phyloP scores from a whole-genome alignment of 129 eudicot genomes.

The Pulicaria dysenterica region DNA sequence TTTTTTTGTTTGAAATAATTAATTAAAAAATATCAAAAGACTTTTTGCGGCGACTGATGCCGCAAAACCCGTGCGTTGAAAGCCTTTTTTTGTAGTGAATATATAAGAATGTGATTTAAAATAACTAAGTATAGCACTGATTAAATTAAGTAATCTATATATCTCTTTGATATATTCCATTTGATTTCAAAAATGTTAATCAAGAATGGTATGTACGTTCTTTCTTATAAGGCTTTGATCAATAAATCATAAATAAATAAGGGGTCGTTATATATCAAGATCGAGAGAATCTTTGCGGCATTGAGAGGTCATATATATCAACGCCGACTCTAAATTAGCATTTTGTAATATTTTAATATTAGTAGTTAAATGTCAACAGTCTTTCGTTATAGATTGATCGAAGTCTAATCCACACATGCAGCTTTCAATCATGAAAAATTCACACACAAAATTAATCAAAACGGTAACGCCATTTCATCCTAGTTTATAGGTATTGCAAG shows the following conservation, averaged over 20 bases:
- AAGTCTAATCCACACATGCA: not conserved
- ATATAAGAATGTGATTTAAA: too few species aligned
- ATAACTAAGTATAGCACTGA: too few species aligned
- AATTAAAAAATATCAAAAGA: too few species aligned
- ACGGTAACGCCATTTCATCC: too few species aligned
- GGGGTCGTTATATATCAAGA: slow-evolving; percentile 9
- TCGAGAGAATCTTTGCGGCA: not conserved
- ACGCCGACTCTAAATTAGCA: slow-evolving; percentile 21
- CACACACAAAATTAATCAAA: not conserved
- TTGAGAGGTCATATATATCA: slow-evolving; percentile 30
- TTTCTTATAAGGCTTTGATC: slow-evolving; percentile 13
- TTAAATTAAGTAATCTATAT: too few species aligned
- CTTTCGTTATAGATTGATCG: slow-evolving; percentile 1
- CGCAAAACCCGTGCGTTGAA: too few species aligned
- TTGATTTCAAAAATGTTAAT: too few species aligned
- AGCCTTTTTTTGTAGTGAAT: too few species aligned
- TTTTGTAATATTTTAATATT: slow-evolving; percentile 10
- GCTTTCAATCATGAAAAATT: not conserved
- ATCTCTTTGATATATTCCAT: too few species aligned
- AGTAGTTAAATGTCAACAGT: not conserved
- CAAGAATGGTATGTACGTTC: not conserved
- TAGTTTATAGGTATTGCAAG: too few species aligned
- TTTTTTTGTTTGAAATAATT: too few species aligned
- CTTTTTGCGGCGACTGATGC: too few species aligned
- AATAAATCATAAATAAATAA: not conserved